Conservation (phyloP, 2,329 filamentous ascomycete genomes). For the Daldinia sp. region DNA sequence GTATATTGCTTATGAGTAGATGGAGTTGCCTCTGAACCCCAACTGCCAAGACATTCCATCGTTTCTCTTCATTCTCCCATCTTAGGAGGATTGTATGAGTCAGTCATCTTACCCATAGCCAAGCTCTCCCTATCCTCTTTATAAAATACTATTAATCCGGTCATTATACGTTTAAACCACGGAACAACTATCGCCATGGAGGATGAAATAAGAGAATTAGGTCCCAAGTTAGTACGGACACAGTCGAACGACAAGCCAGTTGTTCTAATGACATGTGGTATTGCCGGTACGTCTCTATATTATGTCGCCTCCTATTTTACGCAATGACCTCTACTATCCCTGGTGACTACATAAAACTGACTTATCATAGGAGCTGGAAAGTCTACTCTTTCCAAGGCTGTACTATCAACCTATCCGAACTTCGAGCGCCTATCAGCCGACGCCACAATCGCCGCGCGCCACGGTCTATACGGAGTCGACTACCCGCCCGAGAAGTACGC, state of each 20-base stretch:
- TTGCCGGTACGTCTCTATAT: constrained; percentile 44
- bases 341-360: not conserved
- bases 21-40: not conserved
- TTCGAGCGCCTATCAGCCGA: constrained; percentile 49
- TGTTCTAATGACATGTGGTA: constrained; percentile 51
- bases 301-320: not conserved
- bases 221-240: constrained; percentile 26
- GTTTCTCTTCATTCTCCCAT: not conserved
- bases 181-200: constrained; percentile 52
- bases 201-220: constrained; percentile 30
- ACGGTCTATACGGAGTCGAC: constrained; percentile 48
- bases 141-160: not conserved
- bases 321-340: too few species aligned
- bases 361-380: constrained; percentile 47
- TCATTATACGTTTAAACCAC: too few species aligned
- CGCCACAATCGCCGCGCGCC: constrained; percentile 42
- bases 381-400: constrained; percentile 49
- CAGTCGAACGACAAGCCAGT: constrained; percentile 43
- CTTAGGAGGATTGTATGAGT: not conserved
- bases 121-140: not conserved
- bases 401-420: constrained; percentile 41
- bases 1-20: not conserved
- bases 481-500: constrained; percentile 44
- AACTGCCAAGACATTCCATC: not conserved
- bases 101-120: not conserved